Base-by-base conservation (phyloP, 352 stramenopile genomes). In the Blastocystis sp. region DNA sequence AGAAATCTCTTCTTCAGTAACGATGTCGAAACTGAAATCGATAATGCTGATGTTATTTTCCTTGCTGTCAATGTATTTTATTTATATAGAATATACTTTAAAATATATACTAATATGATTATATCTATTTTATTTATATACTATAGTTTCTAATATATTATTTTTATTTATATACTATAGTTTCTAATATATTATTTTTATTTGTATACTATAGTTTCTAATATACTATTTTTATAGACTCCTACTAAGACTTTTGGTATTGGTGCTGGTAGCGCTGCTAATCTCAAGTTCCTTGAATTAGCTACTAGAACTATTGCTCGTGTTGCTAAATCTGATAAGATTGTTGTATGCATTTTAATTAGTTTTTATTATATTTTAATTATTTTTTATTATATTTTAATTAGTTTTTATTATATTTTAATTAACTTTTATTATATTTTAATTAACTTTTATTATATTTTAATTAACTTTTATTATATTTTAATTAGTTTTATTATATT, bases 1-100 rank as follows among this genome's bases (percentile, higher is more conserved):
- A 82, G 78, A 64, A 98, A 98, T 70, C 81, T 99, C 21, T 95
- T 97, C 69, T 99, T 99, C 76, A 90, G 80, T 27, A 96, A 84
- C 2, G 85, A 97, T 67, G 81, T 96, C 59, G 83, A 96, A 65
- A 75, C 67, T 31, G 86, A 90, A 69, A 95, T 99, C 55, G 77
- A 91, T 46, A 76, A 88, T 49, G 90, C 88, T 31, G 83, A 95
- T 62, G 85, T 99, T 58, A 88, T 99, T 68, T 99, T 99, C 67
- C 92, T 99, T 75, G 55, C 65, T 62, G 54, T 64, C 25, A 64
- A 49, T 64, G 54, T 55, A 16, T 9, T 10, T 64, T n/a, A 48
- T 11, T 19, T 11, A 10, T 3, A 21, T 45, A n/a, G n/a, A n/a
- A n/a, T n/a, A n/a, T 9, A 13, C 10, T n/a, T 39, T 39, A n/a